These are phyloP conservation scores for Citrus mangshanensis DNA, from an alignment of 345 rosid species.

Conservation along the genomic window DNA sequence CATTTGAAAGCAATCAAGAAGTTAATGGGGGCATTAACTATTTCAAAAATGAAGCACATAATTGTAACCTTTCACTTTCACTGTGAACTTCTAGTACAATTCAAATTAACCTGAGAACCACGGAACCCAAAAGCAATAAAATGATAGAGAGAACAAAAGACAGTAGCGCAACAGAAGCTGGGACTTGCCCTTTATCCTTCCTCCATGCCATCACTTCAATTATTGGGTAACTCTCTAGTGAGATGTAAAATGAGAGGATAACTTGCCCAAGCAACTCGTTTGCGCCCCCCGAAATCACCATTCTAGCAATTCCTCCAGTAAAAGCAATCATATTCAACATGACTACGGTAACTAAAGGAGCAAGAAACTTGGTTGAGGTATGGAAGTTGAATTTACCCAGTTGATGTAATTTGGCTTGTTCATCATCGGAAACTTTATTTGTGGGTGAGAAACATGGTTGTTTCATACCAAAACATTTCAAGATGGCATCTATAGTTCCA, in stretches of 20 bases:
- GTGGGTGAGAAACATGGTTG: constrained; percentile 20
- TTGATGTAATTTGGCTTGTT: constrained; percentile 10
- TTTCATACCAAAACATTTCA: constrained; percentile 11
- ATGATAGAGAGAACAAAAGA: not conserved
- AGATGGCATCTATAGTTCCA: not conserved
- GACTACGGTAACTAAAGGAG: constrained; percentile 18
- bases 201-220: constrained; percentile 24
- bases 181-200: constrained; percentile 24
- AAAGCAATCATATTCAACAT: constrained; percentile 18
- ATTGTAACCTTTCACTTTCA: not conserved
- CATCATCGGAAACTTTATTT: constrained; percentile 17
- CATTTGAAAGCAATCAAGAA: not conserved
- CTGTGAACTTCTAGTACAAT: not conserved
- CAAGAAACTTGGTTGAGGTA: constrained; percentile 6
- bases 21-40: not conserved
- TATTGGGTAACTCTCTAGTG: constrained; percentile 21
- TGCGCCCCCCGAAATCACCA: not conserved
- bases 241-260: constrained; percentile 21
- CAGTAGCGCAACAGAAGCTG: not conserved
- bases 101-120: not conserved
- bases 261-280: constrained; percentile 20
- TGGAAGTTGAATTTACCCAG: constrained; percentile 24
- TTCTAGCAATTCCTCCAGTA: constrained; percentile 15
- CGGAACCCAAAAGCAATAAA: constrained; percentile 7
- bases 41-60: not conserved